Percentiles rank a stretch among this genome's conserved stretches.
These are phyloP conservation scores for Ceratocystis variospora DNA, from an alignment of 2,329 filamentous ascomycete genomes.

Conservation along the genomic window DNA sequence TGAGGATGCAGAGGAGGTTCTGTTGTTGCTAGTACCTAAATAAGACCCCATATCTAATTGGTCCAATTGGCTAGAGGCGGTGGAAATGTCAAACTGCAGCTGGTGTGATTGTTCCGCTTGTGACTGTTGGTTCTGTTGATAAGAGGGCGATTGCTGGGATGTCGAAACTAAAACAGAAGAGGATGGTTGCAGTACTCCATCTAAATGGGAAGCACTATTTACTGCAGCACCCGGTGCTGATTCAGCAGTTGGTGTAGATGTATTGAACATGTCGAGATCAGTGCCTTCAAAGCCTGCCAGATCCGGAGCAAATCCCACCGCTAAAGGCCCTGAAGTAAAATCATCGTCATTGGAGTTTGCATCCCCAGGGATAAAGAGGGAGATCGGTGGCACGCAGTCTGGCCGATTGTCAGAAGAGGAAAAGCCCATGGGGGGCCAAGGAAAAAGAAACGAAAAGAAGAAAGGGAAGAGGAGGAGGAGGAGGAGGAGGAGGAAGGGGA, in stretches of 20 bases:
- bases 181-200: not conserved
- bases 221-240: not conserved
- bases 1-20: not conserved
- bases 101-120: not conserved
- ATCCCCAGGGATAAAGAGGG: not conserved
- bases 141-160: conserved; percentile 5
- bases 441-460: not conserved
- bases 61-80: not conserved
- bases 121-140: not conserved
- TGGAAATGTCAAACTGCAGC: conserved; percentile 4
- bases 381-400: conserved; percentile 14
- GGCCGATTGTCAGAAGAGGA: conserved; percentile 15
- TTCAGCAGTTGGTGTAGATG: not conserved
- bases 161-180: not conserved
- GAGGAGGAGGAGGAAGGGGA: not conserved
- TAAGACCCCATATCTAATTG: conserved; percentile 3
- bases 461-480: not conserved
- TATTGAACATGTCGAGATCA: not conserved
- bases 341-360: conserved; percentile 2
- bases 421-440: conserved; percentile 15
- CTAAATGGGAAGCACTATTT: not conserved
- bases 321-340: conserved; percentile 13
- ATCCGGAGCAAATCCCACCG: conserved; percentile 12
- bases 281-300: conserved; percentile 7
- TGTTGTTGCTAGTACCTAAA: not conserved